Base-by-base conservation (phyloP, 2,329 filamentous ascomycete genomes). In the Aureobasidium subglaciale region DNA sequence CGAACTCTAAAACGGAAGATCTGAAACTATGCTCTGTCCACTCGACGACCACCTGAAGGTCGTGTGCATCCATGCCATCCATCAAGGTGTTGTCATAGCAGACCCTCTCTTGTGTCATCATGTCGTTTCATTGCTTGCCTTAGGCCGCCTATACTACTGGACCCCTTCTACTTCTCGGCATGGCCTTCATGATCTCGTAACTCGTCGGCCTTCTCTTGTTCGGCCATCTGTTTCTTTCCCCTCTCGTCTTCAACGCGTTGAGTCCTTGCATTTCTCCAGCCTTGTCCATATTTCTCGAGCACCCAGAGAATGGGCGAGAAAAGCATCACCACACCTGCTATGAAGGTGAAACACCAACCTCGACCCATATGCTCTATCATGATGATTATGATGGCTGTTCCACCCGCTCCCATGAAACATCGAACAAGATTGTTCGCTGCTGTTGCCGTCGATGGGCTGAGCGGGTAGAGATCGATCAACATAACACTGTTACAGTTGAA, bases 401-500 rank as follows among this genome's bases (percentile, higher is more conserved):
- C 68, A 0, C 60, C 69, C 5, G 70, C 71, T 1, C 69, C 69
- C 42, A 73, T 60, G 7, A 68, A 56, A 60, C 72, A 74, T 50
- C 67, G 58, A 4, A 63, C 62, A 2, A 68, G 56, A 55, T 68
- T 68, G 45, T 66, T 67, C 5, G 66, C 71, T 1, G 72, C 72
- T 2, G 71, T 73, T 0, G 71, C 72, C 16, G 71, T 72, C 15
- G 70, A 67, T 1, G 73, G 70, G 16, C 67, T 62, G 16, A 67
- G 60, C 24, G 70, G 69, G 41, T 73, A 71, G 9, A 75, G 55
- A 57, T 76, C 73, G 10, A 75, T 66, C 2, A 76, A 61, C 56
- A 75, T 64, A 30, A 71, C 69, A 49, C 65, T 71, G 60, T 74
- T 69, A 0, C 66, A 66, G n/a, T 70, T 71, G 64, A 87, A 87